Base-by-base conservation (phyloP, 805 yeast species). In the Saccharomycopsis fibuligera region DNA sequence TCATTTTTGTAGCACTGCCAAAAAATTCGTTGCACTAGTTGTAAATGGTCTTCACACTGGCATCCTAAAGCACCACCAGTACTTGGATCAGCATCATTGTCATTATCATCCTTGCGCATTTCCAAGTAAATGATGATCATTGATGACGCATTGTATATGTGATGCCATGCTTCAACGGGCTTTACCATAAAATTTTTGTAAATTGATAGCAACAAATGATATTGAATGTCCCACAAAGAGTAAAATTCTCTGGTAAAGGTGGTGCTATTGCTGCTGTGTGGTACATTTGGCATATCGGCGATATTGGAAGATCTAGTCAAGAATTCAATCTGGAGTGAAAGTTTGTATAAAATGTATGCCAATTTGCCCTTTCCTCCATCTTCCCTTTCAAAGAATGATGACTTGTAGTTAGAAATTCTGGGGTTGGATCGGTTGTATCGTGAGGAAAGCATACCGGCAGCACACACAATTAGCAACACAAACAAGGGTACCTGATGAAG, bases 1-100 rank as follows among this genome's bases (percentile, higher is more conserved):
- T 53, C 56, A 43, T 53, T 53, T 23, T 53, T 50, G 22, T 36
- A 38, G 21, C 51, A 39, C 23, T 51, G 54, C 56, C 56, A 53
- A 30, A 47, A 53, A 8, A 46, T 33, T 10, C 56, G 30, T 39
- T 53, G 51, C 16, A 53, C 37, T 12, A 50, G 35, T 22, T 50
- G 51, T 12, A 14, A 41, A 23, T 50, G 30, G 5, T 38, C 44
- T 4, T 29, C 38, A n/a, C n/a, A n/a, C n/a, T n/a, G n/a, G 12
- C 23, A 14, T 21, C 21, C n/a, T n/a, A n/a, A n/a, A n/a, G n/a
- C n/a, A n/a, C n/a, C n/a, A n/a, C n/a, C n/a, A n/a, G n/a, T n/a
- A n/a, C n/a, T n/a, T n/a, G n/a, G n/a, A 14, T 40, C 19, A 33
- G n/a, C 6, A 8, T 9, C 19, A 5, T 33, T 17, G 31, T 8